Percentiles rank a stretch among this genome's conserved stretches.
Conservation (phyloP, 139 green algal genomes). For the Mychonastes homosphaera region DNA sequence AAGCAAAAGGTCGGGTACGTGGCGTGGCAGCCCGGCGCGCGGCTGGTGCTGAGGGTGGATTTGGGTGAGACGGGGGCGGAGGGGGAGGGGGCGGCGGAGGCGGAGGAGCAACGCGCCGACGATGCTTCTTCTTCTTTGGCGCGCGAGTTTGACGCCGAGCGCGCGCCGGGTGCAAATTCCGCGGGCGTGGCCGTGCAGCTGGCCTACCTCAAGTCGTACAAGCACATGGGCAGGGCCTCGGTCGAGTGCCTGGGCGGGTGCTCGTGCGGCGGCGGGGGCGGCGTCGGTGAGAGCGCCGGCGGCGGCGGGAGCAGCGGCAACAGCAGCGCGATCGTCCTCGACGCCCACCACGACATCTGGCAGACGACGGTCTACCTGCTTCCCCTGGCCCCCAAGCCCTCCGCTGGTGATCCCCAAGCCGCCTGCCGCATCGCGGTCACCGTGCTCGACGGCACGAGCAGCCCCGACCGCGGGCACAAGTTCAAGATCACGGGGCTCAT, state of each 20-base stretch:
- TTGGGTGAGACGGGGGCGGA: neutral
- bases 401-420: no score
- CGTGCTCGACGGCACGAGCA: no score
- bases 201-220: constrained; percentile 17
- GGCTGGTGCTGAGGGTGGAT: neutral
- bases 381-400: no score
- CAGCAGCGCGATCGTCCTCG: no score
- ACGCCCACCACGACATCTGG: no score
- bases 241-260: neutral
- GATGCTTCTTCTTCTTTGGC: neutral
- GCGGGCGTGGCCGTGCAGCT: constrained; percentile 24
- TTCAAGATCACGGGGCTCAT: no score
- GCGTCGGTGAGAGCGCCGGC: no score
- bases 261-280: no score
- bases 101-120: neutral
- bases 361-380: no score
- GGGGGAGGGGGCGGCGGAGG: neutral
- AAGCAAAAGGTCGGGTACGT: constrained; percentile 27
- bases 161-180: neutral
- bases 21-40: neutral
- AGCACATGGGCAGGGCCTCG: constrained; percentile 21
- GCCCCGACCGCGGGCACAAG: no score
- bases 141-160: neutral
- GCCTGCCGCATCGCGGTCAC: no score
- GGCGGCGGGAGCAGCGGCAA: no score